Percentiles rank a stretch among this genome's conserved stretches.
These are phyloP conservation scores for Pyrenochaeta sp. DNA, from an alignment of 2,329 filamentous ascomycete species.

Conservation along the genomic window DNA sequence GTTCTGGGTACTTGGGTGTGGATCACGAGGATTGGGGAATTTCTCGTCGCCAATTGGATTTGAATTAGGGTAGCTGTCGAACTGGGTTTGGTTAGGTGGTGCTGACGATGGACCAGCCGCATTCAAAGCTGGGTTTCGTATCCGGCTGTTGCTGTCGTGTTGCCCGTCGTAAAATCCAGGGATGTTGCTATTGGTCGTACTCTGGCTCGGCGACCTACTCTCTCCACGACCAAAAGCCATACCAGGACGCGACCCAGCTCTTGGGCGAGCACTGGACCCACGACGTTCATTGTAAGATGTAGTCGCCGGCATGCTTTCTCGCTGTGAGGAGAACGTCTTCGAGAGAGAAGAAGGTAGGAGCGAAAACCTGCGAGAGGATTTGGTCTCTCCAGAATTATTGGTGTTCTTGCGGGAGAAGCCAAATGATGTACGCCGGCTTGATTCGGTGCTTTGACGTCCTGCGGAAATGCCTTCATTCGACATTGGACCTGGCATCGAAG, in stretches of 20 bases:
- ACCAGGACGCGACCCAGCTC: slow-evolving; percentile 43
- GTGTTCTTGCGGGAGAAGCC: slow-evolving; percentile 58
- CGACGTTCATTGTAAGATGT: slow-evolving; percentile 44
- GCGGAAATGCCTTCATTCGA: slow-evolving; percentile 60
- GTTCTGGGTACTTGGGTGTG: slow-evolving; percentile 37
- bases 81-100: slow-evolving; percentile 47
- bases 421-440: slow-evolving; percentile 58
- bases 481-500: slow-evolving; percentile 83
- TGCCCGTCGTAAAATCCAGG: slow-evolving; percentile 53
- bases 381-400: slow-evolving; percentile 44
- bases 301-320: slow-evolving; percentile 40
- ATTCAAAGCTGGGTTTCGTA: slow-evolving; percentile 22
- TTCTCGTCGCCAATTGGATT: slow-evolving; percentile 45
- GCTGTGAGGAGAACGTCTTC: slow-evolving; percentile 51
- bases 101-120: slow-evolving; percentile 42
- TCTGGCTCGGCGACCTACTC: slow-evolving; percentile 54
- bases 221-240: slow-evolving; percentile 55
- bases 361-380: slow-evolving; percentile 58
- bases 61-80: slow-evolving; percentile 30
- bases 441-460: slow-evolving; percentile 57
- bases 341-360: slow-evolving; percentile 59
- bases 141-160: slow-evolving; percentile 39
- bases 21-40: slow-evolving; percentile 41
- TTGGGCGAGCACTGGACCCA: slow-evolving; percentile 37
- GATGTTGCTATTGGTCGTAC: slow-evolving; percentile 53